Base-by-base conservation (phyloP, 2,329 filamentous ascomycete species). In the Fusarium oxysporum region DNA sequence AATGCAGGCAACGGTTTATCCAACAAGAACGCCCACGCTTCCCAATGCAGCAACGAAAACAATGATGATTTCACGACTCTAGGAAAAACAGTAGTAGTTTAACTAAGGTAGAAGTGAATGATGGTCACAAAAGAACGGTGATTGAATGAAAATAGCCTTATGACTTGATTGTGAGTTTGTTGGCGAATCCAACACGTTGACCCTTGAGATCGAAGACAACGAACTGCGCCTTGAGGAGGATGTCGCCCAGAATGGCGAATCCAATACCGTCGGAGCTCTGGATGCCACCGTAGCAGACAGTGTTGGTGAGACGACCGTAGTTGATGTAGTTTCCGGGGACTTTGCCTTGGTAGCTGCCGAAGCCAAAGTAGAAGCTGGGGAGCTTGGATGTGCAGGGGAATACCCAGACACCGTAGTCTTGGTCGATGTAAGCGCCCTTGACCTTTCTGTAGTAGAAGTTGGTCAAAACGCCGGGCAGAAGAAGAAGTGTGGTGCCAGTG, bases 401-500 rank as follows among this genome's bases (percentile, higher is more conserved):
- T 21, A 86, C 80, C 79, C 89, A 91, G 59, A 90, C 89, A 57
- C 89, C 91, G 48, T 84, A 65, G 4, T 76, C 72, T 21, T 69
- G 32, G 76, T 85, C 82, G 72, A 88, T 78, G 50, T 81, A 72
- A 1, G 91, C 85, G 7, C 88, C 86, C 12, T 76, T 61, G 67
- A 93, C 86, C 68, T 88, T 78, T 41, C 79, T 78, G 83, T 92
- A 93, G 85, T 92, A 93, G 45, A 83, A 85, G 1, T 81, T 74
- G 71, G 89, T 86, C 66, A 91, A 83, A 37, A 78, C 73, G 62
- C 85, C 78, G 32, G 89, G 88, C 23, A 91, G 81, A 71, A 92
- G 85, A 62, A 92, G 81, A 35, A 93, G 88, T 2, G 91, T 91
- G 62, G 92, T 93, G 60, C 92, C 92, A 5, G 92, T 93, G 82